Evolutionary conservation across 2,329 filamentous ascomycete species (phyloP).

Genomic region (Chlorencoelia australis): DNA sequence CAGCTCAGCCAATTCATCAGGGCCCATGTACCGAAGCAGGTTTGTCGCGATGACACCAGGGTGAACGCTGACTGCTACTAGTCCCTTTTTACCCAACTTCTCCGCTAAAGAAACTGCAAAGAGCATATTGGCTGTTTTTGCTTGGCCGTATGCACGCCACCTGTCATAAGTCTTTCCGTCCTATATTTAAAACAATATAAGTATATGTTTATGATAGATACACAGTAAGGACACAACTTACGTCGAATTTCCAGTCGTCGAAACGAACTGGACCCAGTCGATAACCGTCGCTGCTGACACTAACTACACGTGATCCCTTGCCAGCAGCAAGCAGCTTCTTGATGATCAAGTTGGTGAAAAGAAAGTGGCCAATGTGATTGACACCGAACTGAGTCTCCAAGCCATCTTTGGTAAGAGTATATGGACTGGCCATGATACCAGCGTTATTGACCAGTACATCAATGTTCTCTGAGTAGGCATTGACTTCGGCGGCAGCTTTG

Average conservation of each 20-base stretch:
- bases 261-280: constrained; percentile 27
- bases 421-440: constrained; percentile 11
- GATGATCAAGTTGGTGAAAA: constrained; percentile 14
- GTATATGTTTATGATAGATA: not conserved
- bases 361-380: constrained; percentile 13
- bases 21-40: no score
- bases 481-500: constrained; percentile 29
- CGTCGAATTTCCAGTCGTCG: constrained; percentile 17
- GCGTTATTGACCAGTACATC: constrained; percentile 30
- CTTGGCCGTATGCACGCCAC: constrained; percentile 27
- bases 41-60: no score
- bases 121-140: constrained; percentile 29
- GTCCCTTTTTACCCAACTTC: constrained; percentile 17
- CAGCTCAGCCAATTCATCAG: no score
- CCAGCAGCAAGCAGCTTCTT: constrained; percentile 4
- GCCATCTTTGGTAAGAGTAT: constrained; percentile 4
- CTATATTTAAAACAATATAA: not conserved
- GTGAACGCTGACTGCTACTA: constrained; percentile 23
- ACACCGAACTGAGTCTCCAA: constrained; percentile 11
- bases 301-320: constrained; percentile 10
- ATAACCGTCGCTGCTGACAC: constrained; percentile 27
- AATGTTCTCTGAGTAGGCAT: constrained; percentile 23
- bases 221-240: not conserved
- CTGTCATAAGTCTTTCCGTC: constrained; percentile 26
- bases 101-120: constrained; percentile 23